Conservation (phyloP, 192 early-diverging fungal species). For the Ambispora gerdemannii region DNA sequence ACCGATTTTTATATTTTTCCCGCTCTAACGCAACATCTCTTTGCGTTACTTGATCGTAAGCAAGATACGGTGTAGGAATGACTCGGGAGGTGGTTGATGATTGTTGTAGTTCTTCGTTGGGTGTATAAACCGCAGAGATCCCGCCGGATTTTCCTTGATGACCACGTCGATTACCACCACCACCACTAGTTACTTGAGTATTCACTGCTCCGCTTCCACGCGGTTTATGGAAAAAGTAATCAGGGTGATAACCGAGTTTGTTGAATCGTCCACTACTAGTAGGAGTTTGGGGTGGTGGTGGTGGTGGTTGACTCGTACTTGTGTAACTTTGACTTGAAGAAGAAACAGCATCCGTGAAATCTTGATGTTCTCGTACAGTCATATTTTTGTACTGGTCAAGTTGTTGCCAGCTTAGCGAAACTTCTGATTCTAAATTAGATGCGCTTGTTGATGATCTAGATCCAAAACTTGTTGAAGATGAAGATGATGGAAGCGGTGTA, state of each 20-base stretch:
- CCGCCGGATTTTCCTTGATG: not conserved
- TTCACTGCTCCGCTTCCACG: conserved; percentile 4
- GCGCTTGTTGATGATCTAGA: not conserved
- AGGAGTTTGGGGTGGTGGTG: no score
- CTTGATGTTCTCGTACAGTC: conserved; percentile 13
- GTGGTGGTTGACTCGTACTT: no score
- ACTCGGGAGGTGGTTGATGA: not conserved
- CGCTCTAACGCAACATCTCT: not conserved
- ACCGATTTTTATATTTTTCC: conserved; percentile 7
- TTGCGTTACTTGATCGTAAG: not conserved
- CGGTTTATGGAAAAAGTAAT: not conserved
- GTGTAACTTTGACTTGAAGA: not conserved
- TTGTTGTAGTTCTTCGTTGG: not conserved
- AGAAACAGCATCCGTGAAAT: not conserved
- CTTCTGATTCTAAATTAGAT: not conserved
- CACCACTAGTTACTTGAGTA: no score
- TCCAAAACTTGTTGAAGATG: not conserved
- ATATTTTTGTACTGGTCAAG: conserved; percentile 9
- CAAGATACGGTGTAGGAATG: conserved; percentile 20
- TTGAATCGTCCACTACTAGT: not conserved
- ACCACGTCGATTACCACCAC: not conserved
- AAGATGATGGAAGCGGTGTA: not conserved
- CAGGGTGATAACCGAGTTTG: not conserved
- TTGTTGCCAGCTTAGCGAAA: not conserved
- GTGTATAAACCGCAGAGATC: not conserved